A percentile compares a stretch with the other conserved stretches of the same genome.
These are phyloP conservation scores for Wickerhamomyces sydowiorum DNA, from an alignment of 805 yeast species.

Conservation along the genomic window DNA sequence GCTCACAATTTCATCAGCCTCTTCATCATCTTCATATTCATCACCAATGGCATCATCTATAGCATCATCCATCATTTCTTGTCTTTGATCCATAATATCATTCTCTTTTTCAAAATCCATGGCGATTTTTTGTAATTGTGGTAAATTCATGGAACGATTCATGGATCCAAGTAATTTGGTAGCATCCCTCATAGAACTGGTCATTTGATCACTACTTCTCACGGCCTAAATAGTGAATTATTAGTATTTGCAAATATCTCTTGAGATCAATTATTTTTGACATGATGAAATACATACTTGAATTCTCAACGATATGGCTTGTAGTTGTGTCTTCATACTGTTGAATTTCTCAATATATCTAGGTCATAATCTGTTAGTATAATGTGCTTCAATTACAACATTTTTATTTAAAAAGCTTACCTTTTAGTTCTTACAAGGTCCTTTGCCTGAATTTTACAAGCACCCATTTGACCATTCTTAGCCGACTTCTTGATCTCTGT, in stretches of 20 bases:
- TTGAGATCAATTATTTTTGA: too few relatives aligned
- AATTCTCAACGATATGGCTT: constrained; percentile 86
- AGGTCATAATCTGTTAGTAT: not conserved
- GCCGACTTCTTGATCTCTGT: constrained; percentile 88
- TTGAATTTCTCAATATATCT: constrained; percentile 77
- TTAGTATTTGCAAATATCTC: too few relatives aligned
- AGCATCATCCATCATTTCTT: constrained; percentile 98
- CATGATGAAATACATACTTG: constrained; percentile 32
- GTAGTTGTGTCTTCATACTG: constrained; percentile 88
- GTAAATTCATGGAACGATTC: constrained; percentile 88
- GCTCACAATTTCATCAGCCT: constrained; percentile 84
- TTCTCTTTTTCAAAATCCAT: constrained; percentile 94
- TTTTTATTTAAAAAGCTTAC: not conserved
- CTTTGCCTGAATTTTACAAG: constrained; percentile 92
- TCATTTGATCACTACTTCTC: constrained; percentile 92
- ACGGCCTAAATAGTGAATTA: constrained; percentile 41
- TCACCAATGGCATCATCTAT: constrained; percentile 95
- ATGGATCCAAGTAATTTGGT: constrained; percentile 77
- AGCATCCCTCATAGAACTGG: constrained; percentile 90
- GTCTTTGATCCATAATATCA: constrained; percentile 97
- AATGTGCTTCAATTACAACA: too few relatives aligned
- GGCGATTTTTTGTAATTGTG: constrained; percentile 81
- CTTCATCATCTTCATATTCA: constrained; percentile 83
- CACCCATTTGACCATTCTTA: constrained; percentile 79
- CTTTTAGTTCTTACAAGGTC: constrained; percentile 85